Evolutionary conservation across 2,329 filamentous ascomycete genomes (phyloP), one percentile per base, ranked within the genome.

Genomic region (Aspergillus pseudoglaucus): DNA sequence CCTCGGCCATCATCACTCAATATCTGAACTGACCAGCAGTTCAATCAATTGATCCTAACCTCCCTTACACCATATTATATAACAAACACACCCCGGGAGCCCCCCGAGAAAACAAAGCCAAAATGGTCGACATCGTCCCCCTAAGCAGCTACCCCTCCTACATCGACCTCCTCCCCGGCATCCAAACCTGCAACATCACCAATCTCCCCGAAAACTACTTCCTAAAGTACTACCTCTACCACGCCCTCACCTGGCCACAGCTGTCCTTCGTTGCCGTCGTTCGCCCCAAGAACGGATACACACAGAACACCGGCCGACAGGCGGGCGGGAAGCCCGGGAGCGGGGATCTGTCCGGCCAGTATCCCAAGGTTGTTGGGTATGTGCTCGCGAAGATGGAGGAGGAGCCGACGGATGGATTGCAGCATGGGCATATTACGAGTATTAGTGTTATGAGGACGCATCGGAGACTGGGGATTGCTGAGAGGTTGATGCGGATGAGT

Each of bases 371-470:
- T 52, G 93, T 98, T 20, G 93, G 93, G 60, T 98, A 98, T 67
- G 93, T 98, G n/a, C 83, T 98, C 22, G 93, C 93, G 45, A 98
- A 98, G 79, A 98, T 98, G 90, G 93, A 98, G 72, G 93, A 98
- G 75, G 93, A 97, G 70, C 91, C 93, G 6, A 66, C 85, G 51
- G 91, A 97, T 68, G 90, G 90, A 49, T 76, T 96, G 37, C 87
- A 85, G 59, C 93, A 97, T 72, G 93, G 93, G 14, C 93, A 98
- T 74, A 97, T 98, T 64, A 98, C 93, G 41, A 90, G 85, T 59
- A 71, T 98, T 63, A 90, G 85, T 63, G 93, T 98, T 39, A 98
- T 97, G 93, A 79, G 93, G 56, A 98, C 93, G 57, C 93, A 98
- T 72, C 77, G 93, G 50, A 75, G 91, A 47, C 70, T 98, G 50